These are phyloP conservation scores for Penicillium sp. DNA, from an alignment of 2,329 filamentous ascomycete species.

Conservation along the genomic window DNA sequence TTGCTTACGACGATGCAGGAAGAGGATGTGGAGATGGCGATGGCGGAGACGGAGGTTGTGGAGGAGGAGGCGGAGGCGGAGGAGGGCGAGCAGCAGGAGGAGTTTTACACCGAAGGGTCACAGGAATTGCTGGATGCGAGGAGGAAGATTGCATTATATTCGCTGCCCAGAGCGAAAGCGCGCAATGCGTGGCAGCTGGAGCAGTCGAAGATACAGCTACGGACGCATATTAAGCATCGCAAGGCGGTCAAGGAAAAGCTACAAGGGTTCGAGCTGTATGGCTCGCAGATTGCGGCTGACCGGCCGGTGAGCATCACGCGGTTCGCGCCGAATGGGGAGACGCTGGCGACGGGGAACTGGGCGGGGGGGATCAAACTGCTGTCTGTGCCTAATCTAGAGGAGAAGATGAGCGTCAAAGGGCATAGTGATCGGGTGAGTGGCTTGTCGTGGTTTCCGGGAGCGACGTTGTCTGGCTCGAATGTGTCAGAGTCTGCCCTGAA, in stretches of 20 bases:
- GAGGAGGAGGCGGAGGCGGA: constrained; percentile 79
- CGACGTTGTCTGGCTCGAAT: constrained; percentile 67
- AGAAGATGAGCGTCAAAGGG: constrained; percentile 70
- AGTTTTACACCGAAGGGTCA: constrained; percentile 88
- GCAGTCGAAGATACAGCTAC: constrained; percentile 77
- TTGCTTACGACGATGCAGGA: constrained; percentile 72
- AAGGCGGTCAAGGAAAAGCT: constrained; percentile 83
- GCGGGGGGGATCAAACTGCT: constrained; percentile 83
- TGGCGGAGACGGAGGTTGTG: constrained; percentile 49
- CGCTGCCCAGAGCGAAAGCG: constrained; percentile 74
- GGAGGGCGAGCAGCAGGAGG: constrained; percentile 75
- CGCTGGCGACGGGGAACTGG: constrained; percentile 89
- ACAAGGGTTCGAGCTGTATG: constrained; percentile 81
- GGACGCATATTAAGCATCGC: constrained; percentile 87
- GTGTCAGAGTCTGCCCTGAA: constrained; percentile 74
- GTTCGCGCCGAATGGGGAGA: constrained; percentile 79
- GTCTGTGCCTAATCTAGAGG: constrained; percentile 75
- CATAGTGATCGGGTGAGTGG: constrained; percentile 89
- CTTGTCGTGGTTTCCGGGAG: constrained; percentile 81
- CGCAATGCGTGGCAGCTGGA: constrained; percentile 72
- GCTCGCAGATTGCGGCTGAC: constrained; percentile 87
- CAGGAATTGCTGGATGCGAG: constrained; percentile 71
- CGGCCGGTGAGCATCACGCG: constrained; percentile 87
- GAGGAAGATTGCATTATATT: constrained; percentile 75
- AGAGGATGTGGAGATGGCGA: constrained; percentile 51